A percentile compares a stretch with the other conserved stretches of the same genome.
These are phyloP conservation scores for Aspergillus vadensis DNA, from an alignment of 2,329 filamentous ascomycete species.

Conservation along the genomic window DNA sequence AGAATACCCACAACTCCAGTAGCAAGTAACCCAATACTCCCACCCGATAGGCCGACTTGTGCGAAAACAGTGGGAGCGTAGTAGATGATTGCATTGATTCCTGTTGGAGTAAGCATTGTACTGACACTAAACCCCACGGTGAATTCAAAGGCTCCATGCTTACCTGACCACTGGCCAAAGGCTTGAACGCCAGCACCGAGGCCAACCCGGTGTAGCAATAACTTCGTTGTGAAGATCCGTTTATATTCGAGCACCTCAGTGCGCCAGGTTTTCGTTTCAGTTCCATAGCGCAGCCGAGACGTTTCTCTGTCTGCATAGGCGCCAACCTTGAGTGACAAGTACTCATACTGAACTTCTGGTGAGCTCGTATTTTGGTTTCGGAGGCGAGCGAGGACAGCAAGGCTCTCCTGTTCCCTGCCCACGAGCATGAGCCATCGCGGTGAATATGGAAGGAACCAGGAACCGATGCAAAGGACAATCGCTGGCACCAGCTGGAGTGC, in stretches of 20 bases:
- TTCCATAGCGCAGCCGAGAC: too few relatives aligned
- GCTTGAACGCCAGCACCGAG: constrained; percentile 36
- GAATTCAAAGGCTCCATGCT: too few relatives aligned
- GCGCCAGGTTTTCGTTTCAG: too few relatives aligned
- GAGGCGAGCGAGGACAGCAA: constrained; percentile 29
- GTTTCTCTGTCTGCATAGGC: too few relatives aligned
- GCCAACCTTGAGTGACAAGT: constrained; percentile 50
- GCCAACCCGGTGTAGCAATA: too few relatives aligned
- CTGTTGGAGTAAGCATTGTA: constrained; percentile 11
- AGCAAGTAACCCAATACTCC: constrained; percentile 36
- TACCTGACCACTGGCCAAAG: constrained; percentile 36
- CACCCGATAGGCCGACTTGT: constrained; percentile 37
- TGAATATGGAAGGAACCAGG: constrained; percentile 56
- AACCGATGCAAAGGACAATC: constrained; percentile 36
- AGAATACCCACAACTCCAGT: constrained; percentile 40
- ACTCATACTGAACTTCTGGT: constrained; percentile 47
- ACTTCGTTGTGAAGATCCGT: too few relatives aligned
- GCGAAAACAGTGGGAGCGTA: constrained; percentile 41
- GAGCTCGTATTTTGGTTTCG: constrained; percentile 33
- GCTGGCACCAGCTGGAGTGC: constrained; percentile 49
- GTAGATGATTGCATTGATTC: constrained; percentile 51
- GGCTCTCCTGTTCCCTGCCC: constrained; percentile 49
- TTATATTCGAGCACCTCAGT: too few relatives aligned
- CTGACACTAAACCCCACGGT: too few relatives aligned
- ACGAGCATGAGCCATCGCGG: constrained; percentile 56